Conservation (phyloP, 1,284 basidiomycete genomes). For the Tremellales sp. region DNA sequence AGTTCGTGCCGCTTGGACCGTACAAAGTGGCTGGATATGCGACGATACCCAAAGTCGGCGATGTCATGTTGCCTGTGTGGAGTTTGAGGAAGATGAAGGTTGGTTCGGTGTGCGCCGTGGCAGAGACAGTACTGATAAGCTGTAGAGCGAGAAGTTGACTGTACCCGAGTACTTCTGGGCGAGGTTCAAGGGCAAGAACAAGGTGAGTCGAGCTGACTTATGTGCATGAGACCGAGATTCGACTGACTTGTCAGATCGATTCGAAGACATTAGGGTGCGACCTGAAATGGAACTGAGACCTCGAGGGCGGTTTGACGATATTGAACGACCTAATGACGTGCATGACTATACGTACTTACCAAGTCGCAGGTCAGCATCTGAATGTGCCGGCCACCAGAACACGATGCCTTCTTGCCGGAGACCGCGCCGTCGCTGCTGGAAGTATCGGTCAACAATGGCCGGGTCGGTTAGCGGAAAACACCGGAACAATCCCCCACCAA, state of each 20-base stretch:
- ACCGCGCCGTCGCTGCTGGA: too few species aligned
- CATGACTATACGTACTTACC: too few species aligned
- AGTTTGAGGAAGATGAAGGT: constrained; percentile 19
- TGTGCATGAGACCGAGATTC: too few species aligned
- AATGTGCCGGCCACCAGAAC: too few species aligned
- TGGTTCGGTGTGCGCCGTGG: constrained; percentile 8
- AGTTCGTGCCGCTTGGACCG: constrained; percentile 34
- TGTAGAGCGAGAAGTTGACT: constrained; percentile 17
- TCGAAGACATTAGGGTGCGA: not conserved
- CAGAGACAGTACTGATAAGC: constrained; percentile 6
- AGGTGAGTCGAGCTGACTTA: constrained; percentile 3
- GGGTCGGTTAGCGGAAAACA: too few species aligned
- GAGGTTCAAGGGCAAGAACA: constrained; percentile 17
- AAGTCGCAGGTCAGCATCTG: too few species aligned
- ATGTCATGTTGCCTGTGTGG: constrained; percentile 19
- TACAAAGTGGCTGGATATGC: constrained; percentile 24
- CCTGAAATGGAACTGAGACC: not conserved
- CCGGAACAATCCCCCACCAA: too few species aligned
- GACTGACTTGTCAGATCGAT: not conserved
- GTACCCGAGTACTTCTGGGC: constrained; percentile 7
- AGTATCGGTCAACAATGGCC: too few species aligned
- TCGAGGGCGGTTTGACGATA: too few species aligned
- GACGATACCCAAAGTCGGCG: constrained; percentile 27
- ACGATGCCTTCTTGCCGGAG: too few species aligned
- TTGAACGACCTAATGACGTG: too few species aligned